Conservation (phyloP, 768 basidiomycete species). For the Macrolepiota fuliginosa region DNA sequence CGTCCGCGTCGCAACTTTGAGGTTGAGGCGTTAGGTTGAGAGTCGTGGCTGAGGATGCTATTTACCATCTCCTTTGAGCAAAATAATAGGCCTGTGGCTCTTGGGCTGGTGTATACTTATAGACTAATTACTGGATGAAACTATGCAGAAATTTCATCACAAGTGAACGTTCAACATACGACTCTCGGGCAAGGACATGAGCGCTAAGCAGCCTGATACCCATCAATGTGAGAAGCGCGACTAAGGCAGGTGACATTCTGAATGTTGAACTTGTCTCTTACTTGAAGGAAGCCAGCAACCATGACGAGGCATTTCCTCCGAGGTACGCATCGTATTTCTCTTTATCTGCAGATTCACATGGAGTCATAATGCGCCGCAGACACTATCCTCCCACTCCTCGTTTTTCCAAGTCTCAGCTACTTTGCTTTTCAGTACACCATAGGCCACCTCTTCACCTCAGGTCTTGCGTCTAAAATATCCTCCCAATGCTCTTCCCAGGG, state of each 20-base stretch:
- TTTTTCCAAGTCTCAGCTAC: constrained; percentile 38
- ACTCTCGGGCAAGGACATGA: neutral
- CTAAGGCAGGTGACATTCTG: neutral
- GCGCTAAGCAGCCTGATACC: neutral
- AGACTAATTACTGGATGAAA: neutral
- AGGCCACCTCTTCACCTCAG: constrained; percentile 29
- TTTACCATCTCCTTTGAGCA: neutral
- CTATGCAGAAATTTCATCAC: neutral
- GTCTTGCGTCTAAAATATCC: constrained; percentile 25
- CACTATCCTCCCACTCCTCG: constrained; percentile 28
- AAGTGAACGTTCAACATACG: too few species aligned
- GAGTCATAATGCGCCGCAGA: constrained; percentile 9
- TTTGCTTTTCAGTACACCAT: constrained; percentile 32
- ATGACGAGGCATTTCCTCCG: constrained; percentile 12
- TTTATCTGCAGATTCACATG: neutral
- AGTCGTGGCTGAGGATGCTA: too few species aligned
- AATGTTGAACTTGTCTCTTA: neutral
- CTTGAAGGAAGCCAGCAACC: neutral
- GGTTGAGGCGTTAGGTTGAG: neutral
- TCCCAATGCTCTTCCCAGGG: constrained; percentile 29
- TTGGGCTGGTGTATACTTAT: neutral
- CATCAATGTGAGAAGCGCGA: neutral
- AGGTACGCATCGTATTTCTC: constrained; percentile 3
- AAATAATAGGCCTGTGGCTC: neutral
- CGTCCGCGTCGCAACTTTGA: neutral